Base-by-base conservation (phyloP, 1,139 yeast genomes). In the Saccharomycopsis hybrid region DNA sequence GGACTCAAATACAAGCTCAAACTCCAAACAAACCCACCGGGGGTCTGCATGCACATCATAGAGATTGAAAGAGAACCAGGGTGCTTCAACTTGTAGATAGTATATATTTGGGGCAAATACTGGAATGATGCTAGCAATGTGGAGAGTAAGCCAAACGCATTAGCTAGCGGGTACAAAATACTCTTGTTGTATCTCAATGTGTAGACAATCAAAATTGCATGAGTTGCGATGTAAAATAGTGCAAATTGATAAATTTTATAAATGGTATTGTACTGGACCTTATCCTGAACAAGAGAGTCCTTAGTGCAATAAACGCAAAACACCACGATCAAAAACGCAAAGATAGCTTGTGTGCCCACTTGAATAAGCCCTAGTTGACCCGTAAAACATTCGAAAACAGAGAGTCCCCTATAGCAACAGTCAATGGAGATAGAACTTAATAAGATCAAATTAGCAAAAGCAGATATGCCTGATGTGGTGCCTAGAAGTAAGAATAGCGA, bases 1-100 rank as follows among this genome's bases (percentile, higher is more conserved):
- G 85, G 84, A 45, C 90, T 78, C 53, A 77, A 66, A 51, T 79
- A 83, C 50, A 88, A 68, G 2, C 87, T 80, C 13, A 79, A 73
- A 0, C 94, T 77, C 82, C 92, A 87, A 2, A 85, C 55, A 58
- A 77, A 83, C 29, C 96, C 95, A 11, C 96, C 96, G 0, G 96
- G 96, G 18, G 95, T 86, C 63, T 88, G 96, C 56, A 88, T 76
- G 49, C 82, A 69, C 92, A 88, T 85, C 88, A 85, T 86, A 4
- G 83, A 78, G 25, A 85, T 72, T 0, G 95, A 85, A 37, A 88
- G 71, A 0, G 90, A 82, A 2, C 96, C 96, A 0, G 94, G 83
- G 58, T 82, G 90, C 59, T 83, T 82, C 53, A 86, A 72, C 2
- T 59, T 62, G 60, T 73, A 82, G 0, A 96, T 87, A 33, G 92